Percentiles rank a stretch among this genome's conserved stretches.
These are phyloP conservation scores for Cladophialophora carrionii DNA, from an alignment of 2,329 filamentous ascomycete genomes.

Conservation along the genomic window DNA sequence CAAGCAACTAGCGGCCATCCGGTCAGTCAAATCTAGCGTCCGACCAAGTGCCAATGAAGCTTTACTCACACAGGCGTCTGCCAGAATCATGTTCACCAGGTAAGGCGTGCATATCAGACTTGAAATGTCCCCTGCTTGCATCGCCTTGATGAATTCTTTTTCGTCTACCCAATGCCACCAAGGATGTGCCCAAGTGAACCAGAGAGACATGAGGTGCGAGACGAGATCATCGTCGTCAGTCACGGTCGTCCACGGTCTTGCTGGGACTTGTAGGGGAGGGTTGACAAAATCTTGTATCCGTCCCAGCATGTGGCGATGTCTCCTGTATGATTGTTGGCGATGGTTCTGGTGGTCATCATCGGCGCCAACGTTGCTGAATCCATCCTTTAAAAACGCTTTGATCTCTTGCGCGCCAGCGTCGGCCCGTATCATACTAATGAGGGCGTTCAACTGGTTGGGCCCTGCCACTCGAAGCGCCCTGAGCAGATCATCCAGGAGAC, in stretches of 20 bases:
- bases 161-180: constrained; percentile 43
- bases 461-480: constrained; percentile 32
- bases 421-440: constrained; percentile 40
- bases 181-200: constrained; percentile 43
- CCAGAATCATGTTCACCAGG: constrained; percentile 41
- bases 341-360: not conserved
- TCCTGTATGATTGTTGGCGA: constrained; percentile 5
- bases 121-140: constrained; percentile 41
- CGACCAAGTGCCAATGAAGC: not conserved
- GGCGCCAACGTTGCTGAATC: constrained; percentile 24
- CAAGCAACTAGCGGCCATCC: constrained; percentile 33
- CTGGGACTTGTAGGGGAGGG: constrained; percentile 40
- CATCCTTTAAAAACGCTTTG: constrained; percentile 32
- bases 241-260: constrained; percentile 42
- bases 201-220: constrained; percentile 43
- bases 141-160: constrained; percentile 43
- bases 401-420: constrained; percentile 39
- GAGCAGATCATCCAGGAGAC: constrained; percentile 37
- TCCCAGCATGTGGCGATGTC: constrained; percentile 33
- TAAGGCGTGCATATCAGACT: constrained; percentile 42
- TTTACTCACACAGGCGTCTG: constrained; percentile 42
- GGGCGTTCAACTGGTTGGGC: constrained; percentile 26
- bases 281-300: constrained; percentile 40
- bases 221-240: constrained; percentile 43
- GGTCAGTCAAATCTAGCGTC: not conserved